Conservation (phyloP, 2,329 filamentous ascomycete genomes). For the Lecanicillium sp. region DNA sequence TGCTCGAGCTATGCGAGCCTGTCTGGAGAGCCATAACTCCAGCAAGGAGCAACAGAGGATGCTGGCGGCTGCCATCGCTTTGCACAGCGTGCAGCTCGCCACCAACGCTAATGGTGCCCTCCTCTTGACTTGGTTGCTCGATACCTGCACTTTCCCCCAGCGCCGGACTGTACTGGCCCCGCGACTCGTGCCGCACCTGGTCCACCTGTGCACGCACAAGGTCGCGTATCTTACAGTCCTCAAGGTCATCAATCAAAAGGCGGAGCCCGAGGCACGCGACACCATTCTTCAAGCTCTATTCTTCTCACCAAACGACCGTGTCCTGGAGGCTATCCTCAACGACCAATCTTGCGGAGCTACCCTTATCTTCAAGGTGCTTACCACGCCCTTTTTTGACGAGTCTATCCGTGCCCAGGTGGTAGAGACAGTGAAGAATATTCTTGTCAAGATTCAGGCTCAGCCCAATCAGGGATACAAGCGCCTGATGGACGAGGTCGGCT, state of each 20-base stretch:
- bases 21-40: slow-evolving; percentile 89
- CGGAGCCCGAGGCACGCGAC: slow-evolving; percentile 86
- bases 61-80: slow-evolving; percentile 88
- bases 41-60: slow-evolving; percentile 93
- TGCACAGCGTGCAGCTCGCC: slow-evolving; percentile 92
- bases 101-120: slow-evolving; percentile 94
- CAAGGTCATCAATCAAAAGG: slow-evolving; percentile 97
- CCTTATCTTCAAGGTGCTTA: slow-evolving; percentile 96
- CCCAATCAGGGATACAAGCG: slow-evolving; percentile 96
- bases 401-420: slow-evolving; percentile 79
- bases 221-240: slow-evolving; percentile 94
- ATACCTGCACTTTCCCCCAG: slow-evolving; percentile 92
- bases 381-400: slow-evolving; percentile 95
- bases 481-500: slow-evolving; percentile 94
- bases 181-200: slow-evolving; percentile 82
- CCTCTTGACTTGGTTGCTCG: slow-evolving; percentile 92
- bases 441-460: slow-evolving; percentile 84
- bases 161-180: slow-evolving; percentile 88
- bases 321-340: slow-evolving; percentile 80
- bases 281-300: slow-evolving; percentile 85
- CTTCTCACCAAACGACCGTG: slow-evolving; percentile 79
- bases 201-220: slow-evolving; percentile 96
- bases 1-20: slow-evolving; percentile 91
- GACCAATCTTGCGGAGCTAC: slow-evolving; percentile 91
- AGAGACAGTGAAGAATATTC: slow-evolving; percentile 83